Conservation (phyloP, 305 asterid species). For the Fraxinus sp. region DNA sequence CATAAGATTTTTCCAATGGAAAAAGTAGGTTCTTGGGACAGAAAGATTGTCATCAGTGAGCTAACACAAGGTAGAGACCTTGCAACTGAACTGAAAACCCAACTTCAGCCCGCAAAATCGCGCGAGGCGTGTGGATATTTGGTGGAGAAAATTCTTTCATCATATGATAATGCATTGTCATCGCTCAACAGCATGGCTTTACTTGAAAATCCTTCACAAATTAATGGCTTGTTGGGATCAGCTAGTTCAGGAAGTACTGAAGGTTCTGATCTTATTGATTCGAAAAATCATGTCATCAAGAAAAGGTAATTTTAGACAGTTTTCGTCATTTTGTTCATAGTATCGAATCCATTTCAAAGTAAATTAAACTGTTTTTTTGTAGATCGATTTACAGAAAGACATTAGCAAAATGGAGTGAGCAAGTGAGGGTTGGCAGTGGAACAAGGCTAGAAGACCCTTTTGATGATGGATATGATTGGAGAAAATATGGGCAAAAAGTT, state of each 20-base stretch:
- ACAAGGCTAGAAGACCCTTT: constrained; percentile 20
- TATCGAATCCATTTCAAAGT: neutral
- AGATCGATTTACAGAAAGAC: constrained; percentile 28
- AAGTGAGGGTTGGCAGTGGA: constrained; percentile 25
- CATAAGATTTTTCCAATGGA: constrained; percentile 29
- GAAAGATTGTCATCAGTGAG: constrained; percentile 27
- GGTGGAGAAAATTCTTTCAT: constrained; percentile 33
- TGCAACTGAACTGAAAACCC: constrained; percentile 29
- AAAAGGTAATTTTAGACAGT: constrained; percentile 27
- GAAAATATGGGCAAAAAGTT: constrained; percentile 54
- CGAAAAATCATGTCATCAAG: constrained; percentile 23
- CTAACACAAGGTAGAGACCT: constrained; percentile 35
- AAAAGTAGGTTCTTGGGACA: constrained; percentile 21
- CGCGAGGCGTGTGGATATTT: constrained; percentile 20
- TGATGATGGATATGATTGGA: constrained; percentile 45
- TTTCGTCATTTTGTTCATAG: neutral
- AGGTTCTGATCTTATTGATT: neutral
- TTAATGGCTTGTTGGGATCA: neutral
- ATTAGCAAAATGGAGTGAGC: constrained; percentile 22
- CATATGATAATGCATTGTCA: constrained; percentile 39
- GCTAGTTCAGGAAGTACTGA: constrained; percentile 16
- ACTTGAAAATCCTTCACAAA: neutral
- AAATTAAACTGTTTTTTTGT: neutral
- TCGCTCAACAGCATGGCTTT: constrained; percentile 21
- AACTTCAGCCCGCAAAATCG: constrained; percentile 23